These are phyloP conservation scores for Chlamydomonas incerta DNA, from an alignment of 139 green algal genomes.

Conservation along the genomic window DNA sequence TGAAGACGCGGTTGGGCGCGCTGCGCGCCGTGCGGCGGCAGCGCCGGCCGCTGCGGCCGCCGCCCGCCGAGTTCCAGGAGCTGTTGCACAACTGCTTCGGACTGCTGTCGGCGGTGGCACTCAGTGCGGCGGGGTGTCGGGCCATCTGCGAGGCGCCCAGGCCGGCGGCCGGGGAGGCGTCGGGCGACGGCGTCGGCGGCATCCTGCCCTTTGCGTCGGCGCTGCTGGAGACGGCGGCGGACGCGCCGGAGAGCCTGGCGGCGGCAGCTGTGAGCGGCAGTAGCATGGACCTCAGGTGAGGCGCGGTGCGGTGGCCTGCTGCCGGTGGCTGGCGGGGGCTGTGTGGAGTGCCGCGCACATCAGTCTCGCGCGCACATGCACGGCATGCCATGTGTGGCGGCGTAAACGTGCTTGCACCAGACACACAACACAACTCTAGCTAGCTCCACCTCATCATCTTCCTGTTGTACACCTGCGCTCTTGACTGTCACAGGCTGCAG, in stretches of 20 bases:
- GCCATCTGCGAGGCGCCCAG: neutral
- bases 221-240: neutral
- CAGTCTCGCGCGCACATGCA: too few relatives aligned
- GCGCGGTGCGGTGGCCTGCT: neutral
- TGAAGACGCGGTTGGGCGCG: neutral
- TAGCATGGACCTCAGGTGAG: slow-evolving; percentile 16
- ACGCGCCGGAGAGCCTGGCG: neutral
- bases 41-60: neutral
- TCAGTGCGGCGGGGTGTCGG: neutral
- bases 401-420: too few relatives aligned
- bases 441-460: too few relatives aligned
- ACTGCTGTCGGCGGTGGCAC: slow-evolving; percentile 12
- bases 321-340: too few relatives aligned
- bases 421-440: too few relatives aligned
- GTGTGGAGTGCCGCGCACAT: too few relatives aligned
- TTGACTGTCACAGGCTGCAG: slow-evolving; percentile 21
- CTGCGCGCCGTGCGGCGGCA: neutral
- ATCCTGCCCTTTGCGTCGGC: too few relatives aligned
- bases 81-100: slow-evolving; percentile 1
- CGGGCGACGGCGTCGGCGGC: too few relatives aligned
- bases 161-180: too few relatives aligned
- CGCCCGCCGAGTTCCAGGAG: neutral
- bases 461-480: too few relatives aligned
- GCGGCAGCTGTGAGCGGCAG: slow-evolving; percentile 4
- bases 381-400: too few relatives aligned